phyloP scores from a whole-genome alignment of 139 green algal genomes.

The Dunaliella sp. region DNA sequence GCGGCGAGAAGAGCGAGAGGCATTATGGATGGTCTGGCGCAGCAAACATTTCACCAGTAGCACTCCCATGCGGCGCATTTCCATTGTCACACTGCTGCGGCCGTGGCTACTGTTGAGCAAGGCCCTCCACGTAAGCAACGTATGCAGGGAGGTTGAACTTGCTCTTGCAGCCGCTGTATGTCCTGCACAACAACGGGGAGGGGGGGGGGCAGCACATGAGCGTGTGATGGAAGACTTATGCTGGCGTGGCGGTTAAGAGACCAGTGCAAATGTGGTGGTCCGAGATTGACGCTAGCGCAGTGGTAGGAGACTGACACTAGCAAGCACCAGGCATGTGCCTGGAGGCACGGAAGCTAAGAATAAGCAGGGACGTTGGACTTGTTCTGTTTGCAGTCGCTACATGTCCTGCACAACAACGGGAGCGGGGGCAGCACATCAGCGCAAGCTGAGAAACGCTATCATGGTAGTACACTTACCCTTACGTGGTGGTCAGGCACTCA shows the following conservation, averaged over 20 bases:
- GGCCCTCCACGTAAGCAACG: slow-evolving; percentile 32
- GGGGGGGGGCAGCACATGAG: neutral
- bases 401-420: slow-evolving; percentile 60
- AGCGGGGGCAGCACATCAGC: neutral
- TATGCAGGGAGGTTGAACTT: slow-evolving; percentile 94
- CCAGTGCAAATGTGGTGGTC: too few relatives aligned
- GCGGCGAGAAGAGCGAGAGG: neutral
- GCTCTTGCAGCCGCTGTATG: slow-evolving; percentile 91
- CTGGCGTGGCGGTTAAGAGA: too few relatives aligned
- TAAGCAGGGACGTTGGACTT: slow-evolving; percentile 70
- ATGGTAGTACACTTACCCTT: neutral
- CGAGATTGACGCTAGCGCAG: too few relatives aligned
- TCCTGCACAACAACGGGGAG: slow-evolving; percentile 36
- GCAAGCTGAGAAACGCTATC: too few relatives aligned
- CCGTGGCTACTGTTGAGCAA: neutral
- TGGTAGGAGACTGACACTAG: neutral
- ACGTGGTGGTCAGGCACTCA: too few relatives aligned
- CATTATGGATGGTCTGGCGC: too few relatives aligned
- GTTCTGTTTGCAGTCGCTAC: slow-evolving; percentile 88
- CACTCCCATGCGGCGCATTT: neutral
- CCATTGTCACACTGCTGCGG: neutral
- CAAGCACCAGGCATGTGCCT: neutral
- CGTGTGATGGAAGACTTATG: neutral
- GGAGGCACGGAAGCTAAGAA: neutral
- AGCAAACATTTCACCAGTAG: too few relatives aligned